Base-by-base conservation (phyloP, 345 rosid genomes). In the Ricinus communis region DNA sequence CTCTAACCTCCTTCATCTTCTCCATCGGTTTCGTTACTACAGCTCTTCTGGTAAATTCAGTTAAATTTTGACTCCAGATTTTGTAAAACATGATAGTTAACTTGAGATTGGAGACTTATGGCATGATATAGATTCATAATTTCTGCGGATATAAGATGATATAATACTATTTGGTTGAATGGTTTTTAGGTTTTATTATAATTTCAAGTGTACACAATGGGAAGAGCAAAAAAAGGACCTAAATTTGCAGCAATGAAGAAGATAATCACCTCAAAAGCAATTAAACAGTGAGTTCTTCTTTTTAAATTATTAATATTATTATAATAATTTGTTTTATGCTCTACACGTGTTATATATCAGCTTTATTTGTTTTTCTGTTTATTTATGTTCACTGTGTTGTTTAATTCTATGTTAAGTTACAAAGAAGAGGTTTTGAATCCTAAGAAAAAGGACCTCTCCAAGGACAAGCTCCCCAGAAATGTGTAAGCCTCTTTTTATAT, bases 401-500 rank as follows among this genome's bases (percentile, higher is more conserved):
- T 28, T 18, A 8, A 64, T 62, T 25, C n/a, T 76, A 18, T 79
- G 0, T 33, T 69, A 65, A 95, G 97, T 40, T 87, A 92, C 85
- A 92, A 95, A 69, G 90, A 95, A 27, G 96, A 90, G 79, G 84
- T 90, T 76, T 74, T 95, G 82, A 90, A 95, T 82, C 97, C 97
- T 14, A 90, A 83, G 40, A 95, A 79, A 82, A 95, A 84, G 65
- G 97, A 92, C 70, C 87, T 87, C 46, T 73, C 80, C 50, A 83
- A 82, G 80, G 84, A 87, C 56, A 84, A 83, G 59, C 93, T 95
- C 41, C 99, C 99, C 3, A 84, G 96, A 83, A 95, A 92, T 47
- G 97, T 93, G 97, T 90, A 85, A 85, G 88, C 68, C 61, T 70
- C 62, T 21, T 31, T 62, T 5, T 49, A 5, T 45, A 21, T 33